A percentile compares a stretch with the other conserved stretches of the same genome.
Conservation (phyloP, 2,329 filamentous ascomycete species). For the Stromatinia cepivora region DNA sequence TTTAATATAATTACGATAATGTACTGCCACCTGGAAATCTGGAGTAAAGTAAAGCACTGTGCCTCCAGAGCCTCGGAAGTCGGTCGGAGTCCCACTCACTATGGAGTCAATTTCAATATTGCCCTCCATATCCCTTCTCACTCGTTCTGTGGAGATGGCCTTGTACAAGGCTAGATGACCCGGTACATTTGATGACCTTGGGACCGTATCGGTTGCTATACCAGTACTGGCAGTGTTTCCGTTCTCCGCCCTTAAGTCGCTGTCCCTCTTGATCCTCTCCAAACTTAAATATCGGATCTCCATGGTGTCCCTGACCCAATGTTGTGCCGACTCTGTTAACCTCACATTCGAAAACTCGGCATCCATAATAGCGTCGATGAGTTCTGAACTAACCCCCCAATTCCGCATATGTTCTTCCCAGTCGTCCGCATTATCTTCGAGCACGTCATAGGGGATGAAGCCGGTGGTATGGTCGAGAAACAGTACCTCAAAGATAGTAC, state of each 20-base stretch:
- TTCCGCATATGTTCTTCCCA: not conserved
- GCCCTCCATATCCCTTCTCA: not conserved
- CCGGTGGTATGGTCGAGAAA: not conserved
- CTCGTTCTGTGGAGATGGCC: not conserved
- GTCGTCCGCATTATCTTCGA: not conserved
- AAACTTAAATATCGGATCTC: not conserved
- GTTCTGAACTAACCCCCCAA: not conserved
- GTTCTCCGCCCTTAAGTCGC: not conserved
- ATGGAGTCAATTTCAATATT: not conserved
- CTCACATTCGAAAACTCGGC: not conserved
- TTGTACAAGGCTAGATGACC: not conserved
- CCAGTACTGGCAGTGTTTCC: too few species aligned
- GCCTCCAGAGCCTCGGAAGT: not conserved
- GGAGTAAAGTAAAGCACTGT: not conserved
- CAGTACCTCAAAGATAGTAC: not conserved
- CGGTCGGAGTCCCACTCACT: not conserved
- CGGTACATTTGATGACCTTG: not conserved
- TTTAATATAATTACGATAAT: not conserved
- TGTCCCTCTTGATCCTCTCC: not conserved
- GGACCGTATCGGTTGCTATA: not conserved
- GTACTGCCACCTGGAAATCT: not conserved
- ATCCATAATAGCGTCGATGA: not conserved
- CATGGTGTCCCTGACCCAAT: not conserved
- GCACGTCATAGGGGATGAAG: not conserved
- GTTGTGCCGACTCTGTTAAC: not conserved